Percentiles rank a stretch among this genome's conserved stretches.
Conservation (phyloP, 306 rosid genomes). For the Abrus precatorius region DNA sequence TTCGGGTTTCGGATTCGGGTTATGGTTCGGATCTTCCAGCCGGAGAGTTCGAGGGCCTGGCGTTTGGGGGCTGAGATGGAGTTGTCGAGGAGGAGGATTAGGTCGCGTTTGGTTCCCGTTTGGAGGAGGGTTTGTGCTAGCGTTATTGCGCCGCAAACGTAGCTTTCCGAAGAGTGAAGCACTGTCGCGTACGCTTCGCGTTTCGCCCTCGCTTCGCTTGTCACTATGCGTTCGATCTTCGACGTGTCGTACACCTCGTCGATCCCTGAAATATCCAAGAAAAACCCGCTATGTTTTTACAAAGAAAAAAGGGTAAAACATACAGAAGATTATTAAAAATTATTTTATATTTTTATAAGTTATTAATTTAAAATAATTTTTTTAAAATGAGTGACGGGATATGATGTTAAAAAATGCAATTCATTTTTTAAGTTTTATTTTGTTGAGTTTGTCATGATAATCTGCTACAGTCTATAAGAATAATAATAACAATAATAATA, state of each 20-base stretch:
- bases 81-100: constrained; percentile 76
- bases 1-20: constrained; percentile 81
- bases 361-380: no score
- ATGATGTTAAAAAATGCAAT: no score
- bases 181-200: constrained; percentile 92
- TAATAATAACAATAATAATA: no score
- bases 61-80: constrained; percentile 73
- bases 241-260: constrained; percentile 75
- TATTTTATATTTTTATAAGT: no score
- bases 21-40: constrained; percentile 80
- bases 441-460: no score
- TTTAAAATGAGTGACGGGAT: no score
- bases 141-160: constrained; percentile 92
- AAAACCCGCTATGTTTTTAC: no score
- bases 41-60: constrained; percentile 64
- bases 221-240: constrained; percentile 54
- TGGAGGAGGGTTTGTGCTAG: constrained; percentile 80
- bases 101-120: constrained; percentile 84
- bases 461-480: no score
- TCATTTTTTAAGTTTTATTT: no score
- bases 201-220: constrained; percentile 50
- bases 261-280: constrained; percentile 57
- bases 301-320: no score
- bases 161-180: constrained; percentile 77
- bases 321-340: no score